These are phyloP conservation scores for Aspergillus egyptiacus DNA, from an alignment of 495 filamentous ascomycete genomes.

Conservation along the genomic window DNA sequence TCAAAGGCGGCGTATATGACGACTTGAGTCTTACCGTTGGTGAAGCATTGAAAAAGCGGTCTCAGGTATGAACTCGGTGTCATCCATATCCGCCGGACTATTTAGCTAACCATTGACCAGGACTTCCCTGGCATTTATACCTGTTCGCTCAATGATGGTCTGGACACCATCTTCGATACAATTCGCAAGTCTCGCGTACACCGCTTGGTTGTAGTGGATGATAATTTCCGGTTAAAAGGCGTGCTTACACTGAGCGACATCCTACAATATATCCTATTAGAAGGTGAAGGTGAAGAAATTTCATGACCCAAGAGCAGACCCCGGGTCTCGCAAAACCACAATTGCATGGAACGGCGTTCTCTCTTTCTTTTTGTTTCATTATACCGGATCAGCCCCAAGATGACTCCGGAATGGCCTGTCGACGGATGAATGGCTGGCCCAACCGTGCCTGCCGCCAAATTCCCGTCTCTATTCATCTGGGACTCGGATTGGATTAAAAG, in stretches of 20 bases:
- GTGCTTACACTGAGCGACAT: slow-evolving; percentile 95
- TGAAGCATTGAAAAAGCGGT: slow-evolving; percentile 80
- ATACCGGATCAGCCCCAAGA: slow-evolving; percentile 2
- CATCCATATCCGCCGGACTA: neutral
- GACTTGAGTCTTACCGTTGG: slow-evolving; percentile 83
- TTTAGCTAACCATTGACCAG: slow-evolving; percentile 29
- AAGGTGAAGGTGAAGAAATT: slow-evolving; percentile 59
- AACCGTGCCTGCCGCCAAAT: slow-evolving; percentile 3
- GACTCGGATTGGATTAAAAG: slow-evolving; percentile 24
- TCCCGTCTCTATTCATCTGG: slow-evolving; percentile 1
- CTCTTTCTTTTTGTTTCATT: slow-evolving; percentile 10
- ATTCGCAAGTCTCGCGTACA: slow-evolving; percentile 93
- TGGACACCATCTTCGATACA: slow-evolving; percentile 95
- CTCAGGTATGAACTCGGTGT: slow-evolving; percentile 50
- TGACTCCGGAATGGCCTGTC: slow-evolving; percentile 1
- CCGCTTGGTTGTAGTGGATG: slow-evolving; percentile 86
- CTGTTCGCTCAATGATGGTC: slow-evolving; percentile 81
- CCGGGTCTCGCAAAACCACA: slow-evolving; percentile 21
- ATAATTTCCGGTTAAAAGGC: slow-evolving; percentile 75
- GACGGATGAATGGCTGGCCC: slow-evolving; percentile 7
- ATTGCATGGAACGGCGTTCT: slow-evolving; percentile 40
- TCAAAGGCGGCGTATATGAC: slow-evolving; percentile 89
- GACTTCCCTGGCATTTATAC: slow-evolving; percentile 97
- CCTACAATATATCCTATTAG: slow-evolving; percentile 85
- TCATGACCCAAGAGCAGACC: slow-evolving; percentile 21